phyloP scores from a whole-genome alignment of 1,139 yeast species.

The Candida smagusa region DNA sequence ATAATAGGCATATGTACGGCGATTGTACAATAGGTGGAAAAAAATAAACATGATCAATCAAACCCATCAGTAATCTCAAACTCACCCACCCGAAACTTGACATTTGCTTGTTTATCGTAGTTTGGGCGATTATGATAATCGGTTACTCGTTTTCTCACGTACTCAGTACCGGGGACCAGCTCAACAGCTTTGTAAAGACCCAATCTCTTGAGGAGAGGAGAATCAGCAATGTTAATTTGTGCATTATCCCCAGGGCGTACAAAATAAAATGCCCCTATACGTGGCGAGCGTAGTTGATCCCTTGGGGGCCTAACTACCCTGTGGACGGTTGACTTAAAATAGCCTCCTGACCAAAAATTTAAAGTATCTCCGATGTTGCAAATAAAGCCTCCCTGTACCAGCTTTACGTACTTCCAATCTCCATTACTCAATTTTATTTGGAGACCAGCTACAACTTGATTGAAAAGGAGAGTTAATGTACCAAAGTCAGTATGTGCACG shows the following conservation, averaged over 20 bases:
- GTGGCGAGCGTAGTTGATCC: constrained; percentile 25
- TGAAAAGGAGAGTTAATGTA: constrained; percentile 25
- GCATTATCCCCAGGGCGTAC: constrained; percentile 33
- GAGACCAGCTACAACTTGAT: constrained; percentile 29
- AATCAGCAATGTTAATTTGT: constrained; percentile 24
- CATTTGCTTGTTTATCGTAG: constrained; percentile 21
- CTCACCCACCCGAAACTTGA: constrained; percentile 24
- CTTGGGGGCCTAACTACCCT: constrained; percentile 30
- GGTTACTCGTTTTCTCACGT: constrained; percentile 26
- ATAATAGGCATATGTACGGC: no score
- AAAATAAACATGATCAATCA: constrained; percentile 7
- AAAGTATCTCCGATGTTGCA: constrained; percentile 33
- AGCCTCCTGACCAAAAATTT: constrained; percentile 32
- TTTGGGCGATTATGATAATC: constrained; percentile 23
- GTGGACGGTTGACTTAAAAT: constrained; percentile 30
- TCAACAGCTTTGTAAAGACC: constrained; percentile 23
- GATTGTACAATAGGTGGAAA: no score
- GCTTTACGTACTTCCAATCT: constrained; percentile 28
- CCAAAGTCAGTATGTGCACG: constrained; percentile 34
- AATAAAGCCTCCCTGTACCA: constrained; percentile 26
- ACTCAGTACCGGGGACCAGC: constrained; percentile 27
- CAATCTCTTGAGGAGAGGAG: constrained; percentile 26
- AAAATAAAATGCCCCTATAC: constrained; percentile 33
- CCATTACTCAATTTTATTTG: constrained; percentile 24
- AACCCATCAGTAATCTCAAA: constrained; percentile 28